Evolutionary conservation across 345 rosid species (phyloP).

Genomic region (Orychophragmus violaceus): DNA sequence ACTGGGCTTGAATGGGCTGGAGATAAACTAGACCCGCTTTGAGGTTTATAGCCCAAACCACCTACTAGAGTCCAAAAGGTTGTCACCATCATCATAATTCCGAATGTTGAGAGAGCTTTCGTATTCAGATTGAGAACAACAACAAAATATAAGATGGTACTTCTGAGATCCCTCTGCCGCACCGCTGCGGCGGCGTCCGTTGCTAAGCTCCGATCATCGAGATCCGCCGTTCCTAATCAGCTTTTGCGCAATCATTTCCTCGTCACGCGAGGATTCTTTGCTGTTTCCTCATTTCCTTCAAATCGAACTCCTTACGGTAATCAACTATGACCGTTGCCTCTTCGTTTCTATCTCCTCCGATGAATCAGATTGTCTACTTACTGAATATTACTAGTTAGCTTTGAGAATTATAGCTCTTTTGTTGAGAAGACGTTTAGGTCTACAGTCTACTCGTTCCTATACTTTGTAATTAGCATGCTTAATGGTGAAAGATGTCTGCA

Average conservation of each 20-base stretch:
- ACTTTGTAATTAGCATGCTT: not conserved
- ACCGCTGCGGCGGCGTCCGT: constrained; percentile 26
- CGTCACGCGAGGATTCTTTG: constrained; percentile 23
- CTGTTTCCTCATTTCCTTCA: constrained; percentile 23
- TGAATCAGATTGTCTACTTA: not conserved
- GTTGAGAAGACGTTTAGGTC: not conserved
- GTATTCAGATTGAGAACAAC: not conserved
- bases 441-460: not conserved
- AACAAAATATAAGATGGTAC: constrained; percentile 8
- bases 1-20: too few species aligned
- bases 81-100: constrained; percentile 7
- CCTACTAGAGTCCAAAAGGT: not conserved
- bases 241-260: not conserved
- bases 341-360: not conserved
- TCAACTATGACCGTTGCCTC: not conserved
- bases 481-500: not conserved
- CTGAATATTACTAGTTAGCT: not conserved
- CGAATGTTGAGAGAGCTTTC: not conserved
- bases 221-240: constrained; percentile 8
- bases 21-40: too few species aligned
- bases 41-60: too few species aligned
- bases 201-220: constrained; percentile 15
- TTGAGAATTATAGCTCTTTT: not conserved
- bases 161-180: constrained; percentile 34
- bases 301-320: constrained; percentile 24